Evolutionary conservation across 805 yeast genomes (phyloP), one percentile per base, ranked within the genome.

Genomic region (Kazachstania kunashirensis): DNA sequence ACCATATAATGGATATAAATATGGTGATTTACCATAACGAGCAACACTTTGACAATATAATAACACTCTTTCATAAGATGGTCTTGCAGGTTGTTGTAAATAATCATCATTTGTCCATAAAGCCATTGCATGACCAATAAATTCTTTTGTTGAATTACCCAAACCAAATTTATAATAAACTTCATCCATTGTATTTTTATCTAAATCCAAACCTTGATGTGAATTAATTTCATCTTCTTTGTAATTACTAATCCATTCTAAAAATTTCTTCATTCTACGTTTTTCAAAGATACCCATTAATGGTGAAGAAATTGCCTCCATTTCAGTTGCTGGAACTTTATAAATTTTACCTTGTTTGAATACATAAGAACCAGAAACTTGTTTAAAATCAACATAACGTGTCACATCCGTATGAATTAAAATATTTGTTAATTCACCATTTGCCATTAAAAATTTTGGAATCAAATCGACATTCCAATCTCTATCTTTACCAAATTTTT

Each of bases 61-160:
- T 34, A 83, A 62, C 38, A 92, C 76, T 60, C 97, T 72, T 57
- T 89, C 92, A 50, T 81, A 75, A 8, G 96, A 79, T 55, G 86
- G 95, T 55, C 96, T 74, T 5, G 96, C 95, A 8, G 95, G 95
- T 60, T 84, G 77, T 42, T 68, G 71, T 54, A 92, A 66, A 59
- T 92, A 92, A 37, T 81, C 86, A 55, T 92, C 98, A 52, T 84
- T 88, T 15, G 92, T 73, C 80, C 95, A 88, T 42, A 92, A 71
- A 12, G 96, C 98, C 98, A 92, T 92, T 4, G 98, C 92, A 61
- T 92, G 98, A 31, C 98, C 98, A 46, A 92, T 84, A 53, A 92
- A 92, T 61, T 92, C 97, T 56, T 84, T 81, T 15, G 97, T 88
- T 25, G 96, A 95, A 38, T 75, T 73, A 52, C 92, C 96, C 37